Evolutionary conservation across 2,329 filamentous ascomycete species (phyloP).

Genomic region (Pezicula carpinea): DNA sequence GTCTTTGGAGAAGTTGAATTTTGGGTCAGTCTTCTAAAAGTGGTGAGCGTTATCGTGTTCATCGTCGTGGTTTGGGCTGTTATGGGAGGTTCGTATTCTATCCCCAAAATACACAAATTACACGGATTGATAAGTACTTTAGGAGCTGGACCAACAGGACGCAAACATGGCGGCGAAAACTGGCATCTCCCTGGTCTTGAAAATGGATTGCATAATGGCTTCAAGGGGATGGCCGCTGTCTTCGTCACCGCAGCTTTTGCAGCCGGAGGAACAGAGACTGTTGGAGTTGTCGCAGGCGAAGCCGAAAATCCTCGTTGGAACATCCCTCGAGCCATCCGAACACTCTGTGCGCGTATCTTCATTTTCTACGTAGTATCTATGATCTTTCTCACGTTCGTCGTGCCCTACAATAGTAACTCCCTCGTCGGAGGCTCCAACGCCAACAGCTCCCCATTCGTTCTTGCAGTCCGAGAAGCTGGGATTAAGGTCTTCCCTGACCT

Average conservation of each 20-base stretch:
- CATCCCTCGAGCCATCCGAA: conserved; percentile 43
- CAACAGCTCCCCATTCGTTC: conserved; percentile 46
- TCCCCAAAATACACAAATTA: neutral
- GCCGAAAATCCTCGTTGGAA: conserved; percentile 39
- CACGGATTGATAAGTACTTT: neutral
- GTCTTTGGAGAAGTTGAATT: conserved; percentile 73
- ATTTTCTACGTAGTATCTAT: conserved; percentile 45
- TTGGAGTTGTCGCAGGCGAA: conserved; percentile 44
- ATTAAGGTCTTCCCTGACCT: conserved; percentile 46
- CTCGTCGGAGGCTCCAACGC: conserved; percentile 34
- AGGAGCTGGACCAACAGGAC: conserved; percentile 47
- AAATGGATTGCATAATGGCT: conserved; percentile 36
- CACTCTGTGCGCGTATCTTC: conserved; percentile 45
- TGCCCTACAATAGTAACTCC: conserved; percentile 34
- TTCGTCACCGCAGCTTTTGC: conserved; percentile 60
- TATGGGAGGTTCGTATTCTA: conserved; percentile 33
- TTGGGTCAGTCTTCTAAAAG: conserved; percentile 72
- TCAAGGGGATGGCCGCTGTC: conserved; percentile 56
- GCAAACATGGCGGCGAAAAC: conserved; percentile 40
- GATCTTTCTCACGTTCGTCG: conserved; percentile 44
- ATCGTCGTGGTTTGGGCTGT: conserved; percentile 69
- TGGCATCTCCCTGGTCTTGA: conserved; percentile 42
- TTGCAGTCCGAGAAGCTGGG: conserved; percentile 45
- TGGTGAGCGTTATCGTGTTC: conserved; percentile 66
- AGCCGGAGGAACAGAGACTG: conserved; percentile 50